phyloP scores from a whole-genome alignment of 495 filamentous ascomycete genomes.

The Margaritispora aquatica region DNA sequence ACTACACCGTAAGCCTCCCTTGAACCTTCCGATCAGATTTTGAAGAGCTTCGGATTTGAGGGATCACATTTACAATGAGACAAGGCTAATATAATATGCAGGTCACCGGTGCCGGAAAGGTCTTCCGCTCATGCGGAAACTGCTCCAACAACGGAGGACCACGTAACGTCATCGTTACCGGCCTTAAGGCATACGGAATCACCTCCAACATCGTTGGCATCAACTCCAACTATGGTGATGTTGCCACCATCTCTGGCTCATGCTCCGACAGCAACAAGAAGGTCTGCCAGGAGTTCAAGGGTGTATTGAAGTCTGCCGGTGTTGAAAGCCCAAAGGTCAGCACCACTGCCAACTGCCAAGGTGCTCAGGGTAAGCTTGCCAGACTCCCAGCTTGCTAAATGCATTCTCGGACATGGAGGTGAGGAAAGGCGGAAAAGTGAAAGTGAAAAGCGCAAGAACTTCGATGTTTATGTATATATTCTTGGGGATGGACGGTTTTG shows the following conservation, averaged over 20 bases:
- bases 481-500: no score
- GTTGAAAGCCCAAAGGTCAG: constrained; percentile 7
- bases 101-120: constrained; percentile 38
- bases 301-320: constrained; percentile 3
- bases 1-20: constrained; percentile 44
- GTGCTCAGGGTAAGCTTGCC: constrained; percentile 3
- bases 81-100: no score
- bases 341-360: constrained; percentile 5
- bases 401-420: no score
- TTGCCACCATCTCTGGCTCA: constrained; percentile 31
- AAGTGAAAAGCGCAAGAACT: no score
- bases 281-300: constrained; percentile 15
- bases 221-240: constrained; percentile 45
- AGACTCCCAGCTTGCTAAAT: constrained; percentile 12
- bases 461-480: no score
- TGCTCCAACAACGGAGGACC: constrained; percentile 32
- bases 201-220: constrained; percentile 38
- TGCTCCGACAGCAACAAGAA: constrained; percentile 29
- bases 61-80: no score
- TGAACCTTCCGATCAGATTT: no score
- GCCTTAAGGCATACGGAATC: constrained; percentile 18
- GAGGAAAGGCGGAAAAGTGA: no score
- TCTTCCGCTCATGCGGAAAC: constrained; percentile 45
- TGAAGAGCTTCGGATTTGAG: no score
- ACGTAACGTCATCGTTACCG: constrained; percentile 25